A percentile compares a stretch with the other conserved stretches of the same genome.
These are phyloP conservation scores for Pythium phragmitis DNA, from an alignment of 352 stramenopile species.

Conservation along the genomic window DNA sequence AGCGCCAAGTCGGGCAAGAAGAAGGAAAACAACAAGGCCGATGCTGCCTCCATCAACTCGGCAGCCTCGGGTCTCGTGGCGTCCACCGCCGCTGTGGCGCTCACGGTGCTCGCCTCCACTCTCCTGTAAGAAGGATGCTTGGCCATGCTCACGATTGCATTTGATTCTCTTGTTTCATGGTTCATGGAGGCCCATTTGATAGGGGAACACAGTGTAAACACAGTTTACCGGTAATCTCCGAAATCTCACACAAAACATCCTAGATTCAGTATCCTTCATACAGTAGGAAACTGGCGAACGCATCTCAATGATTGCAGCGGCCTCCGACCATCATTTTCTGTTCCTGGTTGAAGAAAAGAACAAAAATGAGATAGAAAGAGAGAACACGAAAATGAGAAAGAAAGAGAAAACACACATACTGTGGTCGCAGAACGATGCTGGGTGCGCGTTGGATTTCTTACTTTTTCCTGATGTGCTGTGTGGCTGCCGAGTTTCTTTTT, in stretches of 20 bases:
- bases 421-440: background rate
- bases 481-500: background rate
- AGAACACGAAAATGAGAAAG: background rate
- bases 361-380: background rate
- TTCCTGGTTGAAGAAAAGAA: background rate
- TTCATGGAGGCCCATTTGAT: no score
- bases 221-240: background rate
- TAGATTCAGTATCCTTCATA: no score
- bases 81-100: background rate
- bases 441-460: no score
- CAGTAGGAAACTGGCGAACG: no score
- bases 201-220: no score
- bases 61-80: background rate
- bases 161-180: no score
- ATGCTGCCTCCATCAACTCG: background rate
- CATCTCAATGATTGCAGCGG: no score
- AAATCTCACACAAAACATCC: no score
- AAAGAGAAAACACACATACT: no score
- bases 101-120: constrained; percentile 1
- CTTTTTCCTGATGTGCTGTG: background rate
- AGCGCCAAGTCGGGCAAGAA: background rate
- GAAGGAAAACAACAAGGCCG: background rate
- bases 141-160: background rate
- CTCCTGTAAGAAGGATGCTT: background rate
- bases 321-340: background rate